Percentiles rank a stretch among this genome's conserved stretches.
Conservation (phyloP, 2,329 filamentous ascomycete species). For the Parastagonospora nodorum region DNA sequence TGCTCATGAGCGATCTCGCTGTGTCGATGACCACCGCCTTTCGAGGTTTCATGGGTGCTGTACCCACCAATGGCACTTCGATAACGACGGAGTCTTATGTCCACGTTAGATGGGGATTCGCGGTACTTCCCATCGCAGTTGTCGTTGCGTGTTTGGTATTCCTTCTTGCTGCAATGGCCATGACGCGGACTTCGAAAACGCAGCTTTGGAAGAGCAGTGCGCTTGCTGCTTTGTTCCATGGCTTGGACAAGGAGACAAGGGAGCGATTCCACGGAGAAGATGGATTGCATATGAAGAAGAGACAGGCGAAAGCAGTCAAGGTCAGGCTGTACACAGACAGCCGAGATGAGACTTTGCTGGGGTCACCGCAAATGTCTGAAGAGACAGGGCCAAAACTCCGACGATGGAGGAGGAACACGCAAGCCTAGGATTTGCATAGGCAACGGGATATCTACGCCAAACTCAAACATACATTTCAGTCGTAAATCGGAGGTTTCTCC, state of each 20-base stretch:
- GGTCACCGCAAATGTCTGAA: slow-evolving; percentile 2
- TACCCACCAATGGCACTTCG: slow-evolving; percentile 10
- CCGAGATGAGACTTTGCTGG: slow-evolving; percentile 9
- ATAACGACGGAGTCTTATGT: slow-evolving; percentile 15
- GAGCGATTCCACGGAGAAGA: slow-evolving; percentile 11
- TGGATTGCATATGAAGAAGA: slow-evolving; percentile 8
- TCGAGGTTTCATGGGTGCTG: slow-evolving; percentile 15
- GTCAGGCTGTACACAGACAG: slow-evolving; percentile 8
- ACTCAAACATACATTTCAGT: too few species aligned
- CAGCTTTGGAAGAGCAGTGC: slow-evolving; percentile 19
- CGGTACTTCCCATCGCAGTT: slow-evolving; percentile 11
- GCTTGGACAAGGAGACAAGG: slow-evolving; percentile 11
- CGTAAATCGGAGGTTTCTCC: too few species aligned
- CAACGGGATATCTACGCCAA: too few species aligned
- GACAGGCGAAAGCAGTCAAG: slow-evolving; percentile 11
- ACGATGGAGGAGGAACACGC: slow-evolving; percentile 1
- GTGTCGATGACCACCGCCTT: slow-evolving; percentile 21
- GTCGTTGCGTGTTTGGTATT: slow-evolving; percentile 13
- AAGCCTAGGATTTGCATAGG: background rate
- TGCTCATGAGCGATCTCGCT: slow-evolving; percentile 18
- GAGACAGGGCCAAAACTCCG: background rate
- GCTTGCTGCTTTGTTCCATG: slow-evolving; percentile 15
- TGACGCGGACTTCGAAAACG: slow-evolving; percentile 14
- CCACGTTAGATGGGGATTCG: slow-evolving; percentile 17
- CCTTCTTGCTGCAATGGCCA: slow-evolving; percentile 11